Evolutionary conservation across 2,329 filamentous ascomycete genomes (phyloP), one percentile per base, ranked within the genome.

Genomic region (Rugonectria rugulosa): DNA sequence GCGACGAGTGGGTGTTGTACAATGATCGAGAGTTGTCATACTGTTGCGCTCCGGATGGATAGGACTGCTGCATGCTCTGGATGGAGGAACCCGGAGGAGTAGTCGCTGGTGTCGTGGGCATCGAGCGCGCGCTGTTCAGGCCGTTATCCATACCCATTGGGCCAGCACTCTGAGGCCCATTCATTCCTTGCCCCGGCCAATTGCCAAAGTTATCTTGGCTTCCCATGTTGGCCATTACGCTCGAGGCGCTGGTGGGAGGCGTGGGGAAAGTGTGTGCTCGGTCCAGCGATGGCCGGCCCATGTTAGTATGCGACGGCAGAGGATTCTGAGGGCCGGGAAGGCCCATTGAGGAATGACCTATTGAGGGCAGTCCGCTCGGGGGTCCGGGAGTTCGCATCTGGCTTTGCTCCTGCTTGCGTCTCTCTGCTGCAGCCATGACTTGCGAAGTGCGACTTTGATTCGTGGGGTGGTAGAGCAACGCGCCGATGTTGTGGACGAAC

Each of bases 401-500:
- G 61, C 79, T 83, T 47, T 84, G 80, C 65, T 92, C 88, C 64
- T 89, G 81, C 71, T 92, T 90, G 69, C 91, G 86, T 63, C 89
- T 85, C 69, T 93, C 89, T 6, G 87, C 88, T 24, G 91, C 92
- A 63, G 92, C 90, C 86, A 97, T 94, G 50, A 96, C 91, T 70
- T 91, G 88, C 74, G 88, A 92, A 41, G 89, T 91, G 64, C 91
- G 83, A 62, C 79, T 90, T 70, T 92, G 89, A 72, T 97, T 97
- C 34, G 90, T 89, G 1, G 95, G 94, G 72, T 98, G 94, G 74
- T 97, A 98, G 44, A 98, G 84, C 62, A 98, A 81, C 54, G 92
- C 90, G 57, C 92, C 92, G 71, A 98, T 98, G 76, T 98, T 96
- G 76, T 98, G 93, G 32, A 98, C 95, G 73, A 99, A 99, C 43